Evolutionary conservation across 768 basidiomycete genomes (phyloP), one percentile per base, ranked within the genome.

Genomic region (Amanita thiersii): DNA sequence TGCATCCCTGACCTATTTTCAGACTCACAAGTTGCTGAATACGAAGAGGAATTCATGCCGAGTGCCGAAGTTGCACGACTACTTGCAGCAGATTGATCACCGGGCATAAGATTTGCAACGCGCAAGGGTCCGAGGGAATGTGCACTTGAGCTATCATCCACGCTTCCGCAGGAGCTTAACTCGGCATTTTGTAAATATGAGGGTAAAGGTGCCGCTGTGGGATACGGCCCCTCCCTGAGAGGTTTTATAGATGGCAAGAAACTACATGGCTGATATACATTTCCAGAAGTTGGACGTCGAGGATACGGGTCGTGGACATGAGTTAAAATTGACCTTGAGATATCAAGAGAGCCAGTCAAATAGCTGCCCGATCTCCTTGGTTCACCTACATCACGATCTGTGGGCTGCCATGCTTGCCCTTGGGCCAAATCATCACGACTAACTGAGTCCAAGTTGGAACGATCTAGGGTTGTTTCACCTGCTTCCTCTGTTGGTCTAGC

Each of bases 101-200:
- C 75, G 5, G 72, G 68, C 1, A 62, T 53, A 39, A 66, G 57
- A 50, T 78, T 77, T 19, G 70, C 59, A 35, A 78, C 66, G 34
- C 63, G 67, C 12, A 77, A 61, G 9, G 56, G 60, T 3, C 73
- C 73, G 0, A 76, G 59, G 2, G 66, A 63, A 28, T 52, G 51
- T 24, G 50, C 50, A 39, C 57, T 64, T 30, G 58, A 53, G 40
- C 57, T 59, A 8, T 59, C 58, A 40, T 30, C 50, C 39, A 32
- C 52, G 50, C 24, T 56, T 43, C 42, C 25, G 19, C 26, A 29
- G 31, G 24, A 46, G 38, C 18, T 47, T 17, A 46, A 44, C 29
- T 54, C 51, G 23, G 46, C 39, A 24, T 57, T 58, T 4, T 54
- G 44, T 28, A 64, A 52, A 45, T 64, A 55, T 3, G 56, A 53